A percentile compares a stretch with the other conserved stretches of the same genome.
These are phyloP conservation scores for Ascochyta viciae-villosae DNA, from an alignment of 2,329 filamentous ascomycete genomes.

Conservation along the genomic window DNA sequence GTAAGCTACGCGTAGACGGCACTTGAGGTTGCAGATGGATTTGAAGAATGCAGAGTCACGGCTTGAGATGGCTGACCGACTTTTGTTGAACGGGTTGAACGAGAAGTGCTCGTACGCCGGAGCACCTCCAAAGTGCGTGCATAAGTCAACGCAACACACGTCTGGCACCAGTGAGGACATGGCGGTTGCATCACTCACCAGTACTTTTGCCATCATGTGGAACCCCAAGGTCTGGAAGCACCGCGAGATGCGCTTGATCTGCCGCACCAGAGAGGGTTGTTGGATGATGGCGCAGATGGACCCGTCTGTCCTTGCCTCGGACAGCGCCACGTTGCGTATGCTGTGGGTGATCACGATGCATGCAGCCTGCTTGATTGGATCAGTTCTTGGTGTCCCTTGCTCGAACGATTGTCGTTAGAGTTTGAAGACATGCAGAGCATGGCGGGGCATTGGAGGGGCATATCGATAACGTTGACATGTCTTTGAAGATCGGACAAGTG, in stretches of 20 bases:
- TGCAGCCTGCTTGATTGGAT: conserved; percentile 13
- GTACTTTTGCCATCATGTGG: conserved; percentile 13
- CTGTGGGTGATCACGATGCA: conserved; percentile 10
- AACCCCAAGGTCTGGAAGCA: conserved; percentile 17
- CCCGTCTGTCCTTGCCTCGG: conserved; percentile 14
- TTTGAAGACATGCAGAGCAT: conserved; percentile 8
- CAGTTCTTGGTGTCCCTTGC: conserved; percentile 7
- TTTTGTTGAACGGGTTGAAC: conserved; percentile 9
- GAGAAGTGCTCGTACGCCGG: conserved; percentile 2
- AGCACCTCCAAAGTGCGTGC: conserved; percentile 9
- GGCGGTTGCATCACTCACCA: conserved; percentile 12
- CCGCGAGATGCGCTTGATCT: conserved; percentile 14
- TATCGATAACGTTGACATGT: conserved; percentile 15
- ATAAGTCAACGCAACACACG: conserved; percentile 3
- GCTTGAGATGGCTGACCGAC: neutral
- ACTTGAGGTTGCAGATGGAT: neutral
- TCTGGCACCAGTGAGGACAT: conserved; percentile 5
- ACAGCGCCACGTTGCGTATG: conserved; percentile 20
- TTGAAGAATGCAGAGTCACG: neutral
- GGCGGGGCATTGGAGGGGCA: conserved; percentile 16
- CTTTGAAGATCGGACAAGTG: conserved; percentile 6
- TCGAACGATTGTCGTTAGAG: conserved; percentile 13
- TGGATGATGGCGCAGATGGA: conserved; percentile 6
- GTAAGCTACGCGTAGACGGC: neutral
- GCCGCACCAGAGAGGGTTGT: conserved; percentile 11